Evolutionary conservation across 805 yeast genomes (phyloP).

Genomic region (Candida morakotiae): DNA sequence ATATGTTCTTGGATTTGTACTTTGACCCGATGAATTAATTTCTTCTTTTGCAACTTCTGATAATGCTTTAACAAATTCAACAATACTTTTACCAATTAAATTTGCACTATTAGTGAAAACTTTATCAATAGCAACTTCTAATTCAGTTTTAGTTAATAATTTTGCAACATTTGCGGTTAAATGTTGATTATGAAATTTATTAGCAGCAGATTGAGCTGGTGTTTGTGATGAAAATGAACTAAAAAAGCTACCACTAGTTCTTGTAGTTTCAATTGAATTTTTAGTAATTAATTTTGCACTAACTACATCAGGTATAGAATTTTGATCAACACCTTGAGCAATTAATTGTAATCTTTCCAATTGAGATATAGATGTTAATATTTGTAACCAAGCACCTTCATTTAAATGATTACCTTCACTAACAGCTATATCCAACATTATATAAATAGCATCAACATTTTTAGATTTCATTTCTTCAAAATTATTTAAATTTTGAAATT

Average conservation of each 20-base stretch:
- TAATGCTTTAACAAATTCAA: conserved; percentile 81
- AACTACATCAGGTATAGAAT: conserved; percentile 78
- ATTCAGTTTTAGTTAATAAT: conserved; percentile 57
- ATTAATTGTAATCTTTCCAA: conserved; percentile 85
- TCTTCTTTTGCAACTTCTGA: conserved; percentile 87
- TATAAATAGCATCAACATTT: conserved; percentile 75
- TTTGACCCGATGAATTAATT: conserved; percentile 80
- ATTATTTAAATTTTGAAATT: conserved; percentile 77
- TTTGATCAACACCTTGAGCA: conserved; percentile 83
- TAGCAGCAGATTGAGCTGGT: conserved; percentile 64
- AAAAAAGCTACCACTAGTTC: conserved; percentile 43
- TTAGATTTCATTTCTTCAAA: conserved; percentile 73
- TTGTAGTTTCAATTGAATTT: conserved; percentile 49
- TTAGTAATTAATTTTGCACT: conserved; percentile 64
- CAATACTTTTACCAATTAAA: conserved; percentile 78
- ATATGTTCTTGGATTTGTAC: conserved; percentile 82
- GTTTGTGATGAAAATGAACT: conserved; percentile 53
- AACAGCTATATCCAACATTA: conserved; percentile 72
- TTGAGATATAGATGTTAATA: conserved; percentile 80
- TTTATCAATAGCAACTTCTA: conserved; percentile 79
- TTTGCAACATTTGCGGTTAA: conserved; percentile 55
- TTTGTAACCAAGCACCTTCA: conserved; percentile 73
- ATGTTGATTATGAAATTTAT: conserved; percentile 68
- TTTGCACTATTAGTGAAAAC: conserved; percentile 80
- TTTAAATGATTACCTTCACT: conserved; percentile 72